Base-by-base conservation (phyloP, 1,284 basidiomycete genomes). In the Cutaneotrichosporon cyanovorans region DNA sequence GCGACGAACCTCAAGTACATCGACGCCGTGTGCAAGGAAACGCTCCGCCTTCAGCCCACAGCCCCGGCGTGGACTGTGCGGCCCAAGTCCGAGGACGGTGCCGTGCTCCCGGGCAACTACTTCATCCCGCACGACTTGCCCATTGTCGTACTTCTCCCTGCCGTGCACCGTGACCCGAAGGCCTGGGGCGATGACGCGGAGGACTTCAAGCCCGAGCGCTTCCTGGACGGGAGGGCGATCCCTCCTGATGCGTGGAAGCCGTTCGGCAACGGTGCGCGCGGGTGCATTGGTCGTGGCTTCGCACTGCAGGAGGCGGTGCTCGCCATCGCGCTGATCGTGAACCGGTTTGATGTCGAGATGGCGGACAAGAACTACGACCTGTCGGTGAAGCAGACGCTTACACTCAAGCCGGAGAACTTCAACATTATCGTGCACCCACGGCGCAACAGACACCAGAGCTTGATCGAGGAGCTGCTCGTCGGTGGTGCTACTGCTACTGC, bases 101-200 rank as follows among this genome's bases (percentile, higher is more conserved):
- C 38, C 20, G 21, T 23, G 3, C 46, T 54, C 4, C 48, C 53
- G 5, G 53, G 53, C n/a, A 48, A 48, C 20, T 78, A 77, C 53
- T 58, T 62, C 19, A 53, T 78, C 42, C 62, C 68, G 37, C 65
- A 70, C 43, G 73, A 65, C 11, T 51, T 62, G 15, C 45, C 55
- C 3, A 57, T 77, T 14, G 48, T 58, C 0, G 53, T 76, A 6
- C 57, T 73, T 10, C 61, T 68, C 2, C 60, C 65, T 39, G 61
- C 61, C 37, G 61, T 73, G 34, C 75, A 76, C 40, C 63, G 71
- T 10, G 77, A 79, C 58, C 73, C 73, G 2, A 58, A 55, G 6
- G 73, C 76, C 1, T 79, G 76, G 75, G 77, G 77, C 4, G 72
- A 75, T 20, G 76, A 79, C 60, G 76, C 76, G 32, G 53, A 60